phyloP scores from a whole-genome alignment of 352 stramenopile species.

The Elongisporangium prolatum region DNA sequence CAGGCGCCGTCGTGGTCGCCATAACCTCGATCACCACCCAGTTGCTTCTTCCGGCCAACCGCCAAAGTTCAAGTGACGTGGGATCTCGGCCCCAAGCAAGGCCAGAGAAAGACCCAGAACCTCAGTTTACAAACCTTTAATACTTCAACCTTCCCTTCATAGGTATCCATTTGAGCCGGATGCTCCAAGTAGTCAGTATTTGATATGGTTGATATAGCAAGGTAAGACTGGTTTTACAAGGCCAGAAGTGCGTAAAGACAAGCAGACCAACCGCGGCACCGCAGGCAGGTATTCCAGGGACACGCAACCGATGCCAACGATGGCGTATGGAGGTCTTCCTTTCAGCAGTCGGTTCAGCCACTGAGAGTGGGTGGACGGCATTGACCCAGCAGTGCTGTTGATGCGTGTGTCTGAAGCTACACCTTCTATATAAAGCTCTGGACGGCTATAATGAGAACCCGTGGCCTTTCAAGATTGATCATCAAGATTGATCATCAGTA shows the following conservation, averaged over 20 bases:
- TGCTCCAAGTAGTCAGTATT: neutral
- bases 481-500: no score
- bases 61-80: neutral
- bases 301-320: neutral
- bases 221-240: neutral
- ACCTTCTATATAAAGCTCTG: neutral
- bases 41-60: neutral
- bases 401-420: neutral
- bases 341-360: neutral
- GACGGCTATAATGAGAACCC: neutral
- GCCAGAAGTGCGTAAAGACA: neutral
- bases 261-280: neutral
- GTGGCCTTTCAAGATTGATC: neutral
- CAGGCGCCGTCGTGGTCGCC: neutral
- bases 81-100: neutral
- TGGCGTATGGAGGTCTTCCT: neutral
- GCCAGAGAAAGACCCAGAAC: neutral
- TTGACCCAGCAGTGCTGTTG: neutral
- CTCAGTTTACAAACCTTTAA: neutral
- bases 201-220: neutral
- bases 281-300: neutral
- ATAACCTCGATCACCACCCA: neutral
- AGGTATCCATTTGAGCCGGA: neutral
- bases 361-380: neutral
- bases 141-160: neutral